Percentiles rank a stretch among this genome's conserved stretches.
Conservation (phyloP, 352 stramenopile genomes). For the Phytophthora rubi region DNA sequence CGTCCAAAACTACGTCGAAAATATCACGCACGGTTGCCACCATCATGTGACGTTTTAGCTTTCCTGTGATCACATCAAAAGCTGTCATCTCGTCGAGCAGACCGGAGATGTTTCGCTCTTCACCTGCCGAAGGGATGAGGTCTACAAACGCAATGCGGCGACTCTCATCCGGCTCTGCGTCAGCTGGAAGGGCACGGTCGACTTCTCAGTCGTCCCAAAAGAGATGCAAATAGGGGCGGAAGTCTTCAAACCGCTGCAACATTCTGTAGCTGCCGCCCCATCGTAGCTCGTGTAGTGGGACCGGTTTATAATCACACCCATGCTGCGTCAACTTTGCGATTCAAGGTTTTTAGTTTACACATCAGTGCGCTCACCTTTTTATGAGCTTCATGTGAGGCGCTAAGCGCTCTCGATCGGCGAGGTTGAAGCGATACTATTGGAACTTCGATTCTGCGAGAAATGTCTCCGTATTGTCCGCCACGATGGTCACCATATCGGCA, state of each 20-base stretch:
- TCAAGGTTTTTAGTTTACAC: not conserved
- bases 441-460: too few relatives aligned
- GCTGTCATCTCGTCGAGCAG: slow-evolving; percentile 2
- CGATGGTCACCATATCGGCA: too few relatives aligned
- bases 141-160: slow-evolving; percentile 5
- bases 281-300: not conserved
- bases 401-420: too few relatives aligned
- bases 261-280: slow-evolving; percentile 11
- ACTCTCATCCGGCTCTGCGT: slow-evolving; percentile 1
- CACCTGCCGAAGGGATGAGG: slow-evolving; percentile 4
- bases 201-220: slow-evolving; percentile 5
- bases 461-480: too few relatives aligned
- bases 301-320: slow-evolving; percentile 4
- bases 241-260: slow-evolving; percentile 9
- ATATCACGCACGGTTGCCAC: not conserved
- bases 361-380: not conserved
- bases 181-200: slow-evolving; percentile 1
- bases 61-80: slow-evolving; percentile 10
- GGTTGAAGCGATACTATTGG: too few relatives aligned
- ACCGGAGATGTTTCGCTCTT: slow-evolving; percentile 4
- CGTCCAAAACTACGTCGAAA: not conserved
- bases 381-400: too few relatives aligned
- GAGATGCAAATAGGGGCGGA: slow-evolving; percentile 4
- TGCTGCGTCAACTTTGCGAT: not conserved
- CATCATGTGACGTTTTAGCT: not conserved